Conservation (phyloP, 108 stramenopile species). For the Hondaea fermentalgiana region DNA sequence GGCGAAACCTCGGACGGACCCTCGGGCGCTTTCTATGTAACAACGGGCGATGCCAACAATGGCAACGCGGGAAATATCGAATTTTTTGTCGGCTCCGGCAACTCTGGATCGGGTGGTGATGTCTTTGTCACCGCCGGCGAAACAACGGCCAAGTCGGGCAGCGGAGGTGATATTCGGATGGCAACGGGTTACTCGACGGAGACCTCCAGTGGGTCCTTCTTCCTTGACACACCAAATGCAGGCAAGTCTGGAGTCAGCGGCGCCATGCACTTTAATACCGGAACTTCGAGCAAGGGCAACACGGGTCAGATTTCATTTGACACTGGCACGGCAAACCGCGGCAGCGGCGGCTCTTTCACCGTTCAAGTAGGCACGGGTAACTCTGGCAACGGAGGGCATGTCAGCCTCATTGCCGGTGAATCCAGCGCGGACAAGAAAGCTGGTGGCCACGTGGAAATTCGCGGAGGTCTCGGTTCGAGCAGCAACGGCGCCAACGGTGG, state of each 20-base stretch:
- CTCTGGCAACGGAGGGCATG: background rate
- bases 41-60: background rate
- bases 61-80: background rate
- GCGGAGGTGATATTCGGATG: background rate
- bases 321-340: background rate
- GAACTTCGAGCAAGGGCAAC: background rate
- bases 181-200: background rate
- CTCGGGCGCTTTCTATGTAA: background rate
- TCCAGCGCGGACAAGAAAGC: background rate
- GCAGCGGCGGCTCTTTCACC: background rate
- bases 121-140: background rate
- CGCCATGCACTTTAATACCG: background rate
- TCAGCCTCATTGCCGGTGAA: background rate
- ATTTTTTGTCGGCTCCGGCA: background rate
- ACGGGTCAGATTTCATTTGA: background rate
- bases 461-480: background rate
- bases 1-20: background rate
- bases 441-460: background rate
- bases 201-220: background rate
- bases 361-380: background rate
- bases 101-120: background rate
- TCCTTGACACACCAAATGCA: background rate
- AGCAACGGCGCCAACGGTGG: background rate
- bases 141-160: background rate
- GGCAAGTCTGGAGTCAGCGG: background rate